Base-by-base conservation (phyloP, 441 rosid species). In the Gossypium lobatum region DNA sequence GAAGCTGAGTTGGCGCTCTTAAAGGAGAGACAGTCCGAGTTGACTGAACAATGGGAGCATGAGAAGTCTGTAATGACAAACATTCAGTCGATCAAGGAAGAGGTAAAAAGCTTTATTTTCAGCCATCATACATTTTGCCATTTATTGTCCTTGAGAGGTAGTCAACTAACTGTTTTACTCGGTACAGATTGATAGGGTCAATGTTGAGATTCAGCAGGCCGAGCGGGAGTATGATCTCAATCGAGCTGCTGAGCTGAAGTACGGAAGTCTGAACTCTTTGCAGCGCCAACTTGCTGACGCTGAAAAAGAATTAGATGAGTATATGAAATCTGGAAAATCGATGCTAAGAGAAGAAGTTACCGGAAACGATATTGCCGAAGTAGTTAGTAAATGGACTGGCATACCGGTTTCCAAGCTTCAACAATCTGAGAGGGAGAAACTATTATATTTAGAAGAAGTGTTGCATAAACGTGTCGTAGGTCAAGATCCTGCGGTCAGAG, bases 181-280 rank as follows among this genome's bases (percentile, higher is more conserved):
- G 7, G 5, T 73, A 74, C 88, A 91, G 98, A 92, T 96, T 45
- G 99, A 96, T 79, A 75, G 97, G 80, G 93, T 95, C 23, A 95
- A 92, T 78, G 82, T 95, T 67, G 99, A 91, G 88, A 93, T 95
- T 79, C 98, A 91, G 83, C 97, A 92, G 78, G 97, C 99, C 1
- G 99, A 95, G 82, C 88, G 97, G 13, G 98, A 95, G 73, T 95
- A 95, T 73, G 95, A 95, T 84, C 94, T 93, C 4, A 93, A 93
- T 83, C 97, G 99, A 58, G 99, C 98, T 72, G 99, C 99, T 48
- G 98, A 93, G 82, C 85, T 95, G 65, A 95, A 95, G 78, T 95
- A 93, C 64, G 97, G 97, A 57, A 95, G 95, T 82, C 80, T 95
- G 76, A 95, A 90, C 81, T 70, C 97, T 17, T 75, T 95, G 80